Evolutionary conservation across 2,329 filamentous ascomycete genomes (phyloP).

Genomic region (Talaromyces verruculosus): DNA sequence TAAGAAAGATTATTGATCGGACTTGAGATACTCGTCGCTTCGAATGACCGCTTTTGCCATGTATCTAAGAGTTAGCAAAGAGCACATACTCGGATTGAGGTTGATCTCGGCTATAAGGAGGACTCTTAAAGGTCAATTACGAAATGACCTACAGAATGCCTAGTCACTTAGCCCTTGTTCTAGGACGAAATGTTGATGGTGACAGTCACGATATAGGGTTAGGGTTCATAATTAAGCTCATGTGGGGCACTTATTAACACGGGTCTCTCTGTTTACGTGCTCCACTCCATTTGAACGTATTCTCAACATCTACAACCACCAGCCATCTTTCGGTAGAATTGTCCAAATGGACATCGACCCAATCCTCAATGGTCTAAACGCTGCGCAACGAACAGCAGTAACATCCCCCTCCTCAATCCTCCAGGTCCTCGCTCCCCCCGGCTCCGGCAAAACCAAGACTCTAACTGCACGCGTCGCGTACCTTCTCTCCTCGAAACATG

Average conservation of each 20-base stretch:
- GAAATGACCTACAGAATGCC: background rate
- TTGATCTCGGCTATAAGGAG: background rate
- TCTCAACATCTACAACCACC: background rate
- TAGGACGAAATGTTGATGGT: background rate
- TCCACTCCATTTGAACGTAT: background rate
- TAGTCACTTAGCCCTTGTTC: background rate
- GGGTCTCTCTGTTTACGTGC: constrained; percentile 7
- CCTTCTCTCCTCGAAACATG: constrained; percentile 60
- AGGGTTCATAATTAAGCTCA: background rate
- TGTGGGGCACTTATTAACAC: background rate
- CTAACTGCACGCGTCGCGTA: constrained; percentile 89
- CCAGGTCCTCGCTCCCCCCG: constrained; percentile 63
- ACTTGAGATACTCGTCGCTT: background rate
- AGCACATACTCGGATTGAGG: background rate
- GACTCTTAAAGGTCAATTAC: background rate
- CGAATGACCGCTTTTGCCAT: background rate
- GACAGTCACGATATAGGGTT: background rate
- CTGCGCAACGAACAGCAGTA: constrained; percentile 63
- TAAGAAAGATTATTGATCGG: background rate
- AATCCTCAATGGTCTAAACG: constrained; percentile 63
- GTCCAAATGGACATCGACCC: constrained; percentile 56
- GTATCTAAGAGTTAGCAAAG: background rate
- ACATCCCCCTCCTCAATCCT: constrained; percentile 60
- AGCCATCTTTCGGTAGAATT: background rate
- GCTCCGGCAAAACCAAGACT: constrained; percentile 90